Percentiles rank a stretch among this genome's conserved stretches.
These are phyloP conservation scores for Barnettozyma sucrosica DNA, from an alignment of 805 yeast species.

Conservation along the genomic window DNA sequence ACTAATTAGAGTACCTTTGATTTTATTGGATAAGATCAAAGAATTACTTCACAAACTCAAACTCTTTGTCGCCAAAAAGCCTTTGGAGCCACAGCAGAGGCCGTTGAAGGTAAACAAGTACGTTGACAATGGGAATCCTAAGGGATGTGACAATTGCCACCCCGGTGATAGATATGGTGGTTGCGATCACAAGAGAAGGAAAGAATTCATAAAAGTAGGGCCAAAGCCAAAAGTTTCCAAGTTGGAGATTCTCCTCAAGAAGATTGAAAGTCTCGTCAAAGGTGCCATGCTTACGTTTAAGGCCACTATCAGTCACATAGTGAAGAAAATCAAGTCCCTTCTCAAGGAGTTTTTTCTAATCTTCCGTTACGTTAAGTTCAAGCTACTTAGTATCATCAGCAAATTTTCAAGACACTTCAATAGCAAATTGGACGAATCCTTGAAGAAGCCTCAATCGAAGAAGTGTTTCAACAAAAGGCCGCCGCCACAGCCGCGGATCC, in stretches of 20 bases:
- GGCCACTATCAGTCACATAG: not conserved
- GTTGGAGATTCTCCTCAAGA: not conserved
- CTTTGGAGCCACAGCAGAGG: not conserved
- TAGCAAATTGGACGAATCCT: not conserved
- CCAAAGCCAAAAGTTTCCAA: not conserved
- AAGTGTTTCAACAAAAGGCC: not conserved
- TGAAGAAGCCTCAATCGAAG: not conserved
- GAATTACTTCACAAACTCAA: constrained; percentile 1
- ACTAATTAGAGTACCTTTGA: not conserved
- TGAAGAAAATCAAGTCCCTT: not conserved
- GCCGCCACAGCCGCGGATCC: not conserved
- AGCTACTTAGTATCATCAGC: not conserved
- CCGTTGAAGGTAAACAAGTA: constrained; percentile 1
- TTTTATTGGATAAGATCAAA: constrained; percentile 2
- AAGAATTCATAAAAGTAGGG: not conserved
- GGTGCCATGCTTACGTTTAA: not conserved
- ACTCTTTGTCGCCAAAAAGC: not conserved
- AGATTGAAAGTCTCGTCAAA: not conserved
- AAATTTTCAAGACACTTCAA: constrained; percentile 3
- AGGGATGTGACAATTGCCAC: constrained; percentile 1
- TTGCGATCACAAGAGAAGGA: not conserved
- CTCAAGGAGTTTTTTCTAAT: constrained; percentile 2
- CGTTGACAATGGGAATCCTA: constrained; percentile 1
- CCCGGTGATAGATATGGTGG: not conserved
- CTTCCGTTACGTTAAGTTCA: constrained; percentile 1